Percentiles rank a stretch among this genome's conserved stretches.
Evolutionary conservation across 768 basidiomycete species (phyloP).

Genomic region (Naganishia vaughanmartiniae): DNA sequence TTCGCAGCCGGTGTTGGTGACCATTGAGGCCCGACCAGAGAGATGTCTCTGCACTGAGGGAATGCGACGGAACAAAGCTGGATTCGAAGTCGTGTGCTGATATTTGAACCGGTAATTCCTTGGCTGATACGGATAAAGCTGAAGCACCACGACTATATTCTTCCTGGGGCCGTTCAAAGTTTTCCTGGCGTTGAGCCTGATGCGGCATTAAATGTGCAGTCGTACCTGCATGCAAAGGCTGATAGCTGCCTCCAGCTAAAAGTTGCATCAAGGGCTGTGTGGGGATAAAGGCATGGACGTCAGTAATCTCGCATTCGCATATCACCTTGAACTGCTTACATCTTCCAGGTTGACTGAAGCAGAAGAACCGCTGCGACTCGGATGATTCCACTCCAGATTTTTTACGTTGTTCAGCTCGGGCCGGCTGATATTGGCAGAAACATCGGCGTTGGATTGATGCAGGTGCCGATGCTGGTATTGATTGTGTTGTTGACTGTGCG

Average conservation of each 20-base stretch:
- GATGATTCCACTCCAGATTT: background rate
- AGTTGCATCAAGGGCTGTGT: conserved; percentile 22
- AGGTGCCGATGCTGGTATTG: conserved; percentile 1
- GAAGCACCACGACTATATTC: background rate
- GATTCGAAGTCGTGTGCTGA: conserved; percentile 8
- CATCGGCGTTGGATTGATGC: background rate
- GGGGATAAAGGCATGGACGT: background rate
- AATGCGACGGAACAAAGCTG: background rate
- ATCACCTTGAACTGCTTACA: background rate
- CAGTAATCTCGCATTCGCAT: background rate
- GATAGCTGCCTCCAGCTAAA: conserved; percentile 21
- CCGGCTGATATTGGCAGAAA: background rate
- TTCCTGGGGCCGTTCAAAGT: background rate
- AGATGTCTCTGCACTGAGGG: conserved; percentile 11
- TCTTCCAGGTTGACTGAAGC: conserved; percentile 3
- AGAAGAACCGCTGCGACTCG: background rate
- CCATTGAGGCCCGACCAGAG: conserved; percentile 18
- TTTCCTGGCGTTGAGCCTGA: background rate
- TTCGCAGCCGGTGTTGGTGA: conserved; percentile 23
- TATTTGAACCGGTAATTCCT: background rate
- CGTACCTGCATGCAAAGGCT: conserved; percentile 5
- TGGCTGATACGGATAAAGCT: background rate
- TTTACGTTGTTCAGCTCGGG: background rate
- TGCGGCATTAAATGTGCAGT: background rate
- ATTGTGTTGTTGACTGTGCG: background rate